Evolutionary conservation across 495 filamentous ascomycete species (phyloP).

Genomic region (Cercophora newfieldiana): DNA sequence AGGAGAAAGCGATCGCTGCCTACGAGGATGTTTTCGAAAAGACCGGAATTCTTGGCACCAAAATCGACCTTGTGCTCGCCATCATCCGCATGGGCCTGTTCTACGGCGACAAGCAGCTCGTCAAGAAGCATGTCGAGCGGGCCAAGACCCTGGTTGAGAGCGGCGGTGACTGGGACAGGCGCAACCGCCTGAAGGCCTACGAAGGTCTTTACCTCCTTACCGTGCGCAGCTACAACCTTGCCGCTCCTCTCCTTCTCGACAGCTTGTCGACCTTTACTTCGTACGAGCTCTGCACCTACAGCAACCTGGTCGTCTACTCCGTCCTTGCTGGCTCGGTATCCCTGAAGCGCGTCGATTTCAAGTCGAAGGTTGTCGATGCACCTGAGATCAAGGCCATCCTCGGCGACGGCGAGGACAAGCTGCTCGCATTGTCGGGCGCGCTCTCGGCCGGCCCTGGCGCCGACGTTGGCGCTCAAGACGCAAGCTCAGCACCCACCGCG

Average conservation of each 20-base stretch:
- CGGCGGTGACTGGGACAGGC: conserved; percentile 96
- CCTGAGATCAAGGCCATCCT: conserved; percentile 97
- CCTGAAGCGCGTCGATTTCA: conserved; percentile 96
- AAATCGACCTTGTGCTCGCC: conserved; percentile 93
- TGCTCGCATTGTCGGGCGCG: conserved; percentile 74
- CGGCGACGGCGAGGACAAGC: conserved; percentile 81
- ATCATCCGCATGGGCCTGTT: conserved; percentile 95
- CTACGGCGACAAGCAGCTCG: conserved; percentile 85
- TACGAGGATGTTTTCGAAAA: conserved; percentile 94
- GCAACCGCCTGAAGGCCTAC: conserved; percentile 98
- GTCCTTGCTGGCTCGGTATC: conserved; percentile 93
- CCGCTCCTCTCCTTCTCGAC: conserved; percentile 91
- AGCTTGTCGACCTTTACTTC: conserved; percentile 98
- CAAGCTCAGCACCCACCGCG: conserved; percentile 55
- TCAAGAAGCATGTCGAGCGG: conserved; percentile 90
- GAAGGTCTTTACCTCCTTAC: conserved; percentile 92
- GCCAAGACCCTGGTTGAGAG: conserved; percentile 87
- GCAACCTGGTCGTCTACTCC: conserved; percentile 88
- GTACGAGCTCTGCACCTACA: conserved; percentile 96
- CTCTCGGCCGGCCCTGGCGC: conserved; percentile 76
- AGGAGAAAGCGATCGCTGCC: conserved; percentile 90
- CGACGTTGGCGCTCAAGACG: conserved; percentile 79
- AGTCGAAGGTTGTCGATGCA: conserved; percentile 95
- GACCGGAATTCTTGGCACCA: conserved; percentile 88
- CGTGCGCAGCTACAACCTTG: conserved; percentile 81